Evolutionary conservation across 148 eudicot genomes (phyloP), one percentile per base, ranked within the genome.

Genomic region (Chenopodium berlandieri): DNA sequence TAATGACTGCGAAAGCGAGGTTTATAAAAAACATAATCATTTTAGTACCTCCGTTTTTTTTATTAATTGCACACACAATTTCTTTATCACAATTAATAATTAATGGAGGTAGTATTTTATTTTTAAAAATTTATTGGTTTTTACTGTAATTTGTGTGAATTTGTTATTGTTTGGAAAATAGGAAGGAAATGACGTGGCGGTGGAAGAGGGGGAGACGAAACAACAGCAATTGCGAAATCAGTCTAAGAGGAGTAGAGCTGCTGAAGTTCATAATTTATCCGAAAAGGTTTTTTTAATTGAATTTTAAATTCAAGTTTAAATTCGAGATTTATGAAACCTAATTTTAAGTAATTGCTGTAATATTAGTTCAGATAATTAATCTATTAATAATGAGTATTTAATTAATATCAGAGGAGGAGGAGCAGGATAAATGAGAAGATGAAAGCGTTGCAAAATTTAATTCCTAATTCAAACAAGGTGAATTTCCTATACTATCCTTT

Each of bases 381-480:
- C 6, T 37, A 7, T 37, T 37, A 37, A 37, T 7, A 1, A 9
- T 77, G 22, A 27, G 0, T 63, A 27, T 27, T 27, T 27, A 37
- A 37, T 80, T 75, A 65, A n/a, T 64, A 74, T 77, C 91, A 95
- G 98, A 92, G 97, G 88, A 90, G 98, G 83, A 93, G 96, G 80
- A 93, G 97, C 75, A 85, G 94, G 80, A 95, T 95, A 19, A 95
- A 95, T 82, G 98, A 95, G 91, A 95, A 95, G 81, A 90, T 95
- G 95, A 95, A 92, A 83, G 97, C 98, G 76, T 89, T 95, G 83
- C 98, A 95, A 83, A 95, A 90, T 80, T 87, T 95, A 22, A 93
- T 95, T 74, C 98, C 97, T 23, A 93, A 95, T 78, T 95, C 94
- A 9, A 95, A 92, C 92, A 95, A 95, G 97, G 98, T 92, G 56